Conservation (phyloP, 495 filamentous ascomycete species). For the Xylaria sp. region DNA sequence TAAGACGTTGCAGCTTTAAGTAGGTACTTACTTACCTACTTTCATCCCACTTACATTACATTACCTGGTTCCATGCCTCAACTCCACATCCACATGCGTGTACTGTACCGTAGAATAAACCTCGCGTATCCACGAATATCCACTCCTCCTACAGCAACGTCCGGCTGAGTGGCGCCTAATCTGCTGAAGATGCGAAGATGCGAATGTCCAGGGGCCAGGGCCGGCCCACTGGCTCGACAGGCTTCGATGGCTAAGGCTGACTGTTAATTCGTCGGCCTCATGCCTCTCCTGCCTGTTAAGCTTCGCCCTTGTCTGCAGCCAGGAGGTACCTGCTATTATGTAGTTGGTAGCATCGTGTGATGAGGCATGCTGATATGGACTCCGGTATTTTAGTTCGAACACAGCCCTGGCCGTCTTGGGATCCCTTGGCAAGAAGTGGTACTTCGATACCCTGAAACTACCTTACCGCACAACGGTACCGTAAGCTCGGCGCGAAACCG, state of each 20-base stretch:
- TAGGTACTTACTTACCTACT: too few species aligned
- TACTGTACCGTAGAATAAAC: neutral
- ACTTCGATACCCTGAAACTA: conserved; percentile 19
- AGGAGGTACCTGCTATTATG: neutral
- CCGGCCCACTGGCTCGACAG: conserved; percentile 7
- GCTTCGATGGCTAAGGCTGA: conserved; percentile 18
- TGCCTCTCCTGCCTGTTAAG: conserved; percentile 12
- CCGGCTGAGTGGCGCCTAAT: conserved; percentile 11
- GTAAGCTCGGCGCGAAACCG: conserved; percentile 18
- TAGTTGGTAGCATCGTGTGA: neutral
- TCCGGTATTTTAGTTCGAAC: conserved; percentile 19
- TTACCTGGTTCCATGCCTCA: conserved; percentile 9
- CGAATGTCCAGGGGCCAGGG: neutral
- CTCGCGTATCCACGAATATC: conserved; percentile 20
- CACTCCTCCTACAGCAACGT: neutral
- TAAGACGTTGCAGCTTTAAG: conserved; percentile 7
- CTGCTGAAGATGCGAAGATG: conserved; percentile 16
- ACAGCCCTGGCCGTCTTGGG: conserved; percentile 14
- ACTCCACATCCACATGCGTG: neutral
- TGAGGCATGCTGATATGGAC: conserved; percentile 7
- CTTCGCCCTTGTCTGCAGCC: conserved; percentile 15
- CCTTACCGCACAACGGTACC: conserved; percentile 7
- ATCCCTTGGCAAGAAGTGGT: conserved; percentile 22
- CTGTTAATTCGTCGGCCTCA: conserved; percentile 22
- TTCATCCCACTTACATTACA: too few species aligned